Evolutionary conservation across 2,329 filamentous ascomycete species (phyloP), one percentile per base, ranked within the genome.

Genomic region (Thelonectria rubi): DNA sequence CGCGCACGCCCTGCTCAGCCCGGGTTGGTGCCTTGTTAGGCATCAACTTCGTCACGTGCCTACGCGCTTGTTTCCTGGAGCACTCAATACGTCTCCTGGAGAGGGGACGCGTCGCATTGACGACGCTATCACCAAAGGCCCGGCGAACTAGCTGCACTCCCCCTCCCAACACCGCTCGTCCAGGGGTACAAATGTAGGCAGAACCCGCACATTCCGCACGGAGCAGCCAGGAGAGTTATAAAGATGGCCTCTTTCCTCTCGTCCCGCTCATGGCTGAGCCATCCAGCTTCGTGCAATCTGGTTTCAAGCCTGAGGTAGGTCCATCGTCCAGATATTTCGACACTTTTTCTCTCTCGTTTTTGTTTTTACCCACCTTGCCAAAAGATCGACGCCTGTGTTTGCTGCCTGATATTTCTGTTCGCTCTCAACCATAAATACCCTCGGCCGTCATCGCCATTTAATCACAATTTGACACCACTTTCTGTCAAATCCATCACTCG

Each of bases 271-370:
- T 15, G 4, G 20, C 45, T 49, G 30, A 37, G 34, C 34, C 46
- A 56, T 65, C 64, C 55, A 63, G 57, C 51, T 56, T 65, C 64
- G 53, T 58, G 60, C 50, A 42, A 51, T 46, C 63, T 48, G 47
- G 34, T 37, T 68, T 67, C 65, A 64, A 67, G 68, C 73, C 71
- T 72, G 65, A 75, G 74, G 75, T 76, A 77, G 69, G 75, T 75
- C 67, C 40, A 55, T 55, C 47, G 43, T 60, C 46, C 45, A 56
- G 42, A 48, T 63, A 26, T 30, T 26, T 62, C 50, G 53, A 62
- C 32, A 55, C 55, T 49, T 57, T 65, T 49, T 56, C 65, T 64
- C 40, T 64, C 51, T 48, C 49, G 50, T 61, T 63, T 61, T 62
- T 64, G 59, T 54, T 58, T 63, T 39, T 45, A 21, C 21, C 51